Evolutionary conservation across 208 protist species (phyloP), one percentile per base, ranked within the genome.

Genomic region (Leishmania guyanensis): DNA sequence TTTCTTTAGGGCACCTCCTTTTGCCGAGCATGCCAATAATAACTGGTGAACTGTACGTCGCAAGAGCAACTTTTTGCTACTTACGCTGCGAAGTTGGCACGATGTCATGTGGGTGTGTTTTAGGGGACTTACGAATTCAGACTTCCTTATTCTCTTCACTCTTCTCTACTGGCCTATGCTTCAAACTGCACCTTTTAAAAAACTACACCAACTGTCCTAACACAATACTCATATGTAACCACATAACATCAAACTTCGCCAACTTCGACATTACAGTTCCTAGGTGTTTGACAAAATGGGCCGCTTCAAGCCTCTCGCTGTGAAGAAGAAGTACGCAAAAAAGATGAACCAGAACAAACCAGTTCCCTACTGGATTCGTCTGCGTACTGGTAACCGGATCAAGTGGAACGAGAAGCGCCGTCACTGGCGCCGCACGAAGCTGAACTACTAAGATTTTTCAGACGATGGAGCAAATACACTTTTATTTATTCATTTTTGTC

Each of bases 361-460:
- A 54, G 91, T 98, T 56, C 97, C 97, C 60, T 98, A 97, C 89
- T 98, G 93, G 92, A 96, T 98, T 71, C 94, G 97, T 78, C 90
- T 98, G 56, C 94, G 92, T 79, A 98, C 95, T 43, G 96, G 92
- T 65, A 98, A 98, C 87, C 91, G 89, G 84, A 97, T 98, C 83
- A 96, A 96, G 89, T 98, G 95, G 91, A 98, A 98, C 88, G 93
- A 96, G 87, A 98, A 98, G 94, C 94, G 97, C 88, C 95, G 97
- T 84, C 95, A 98, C 90, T 98, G 97, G 97, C 94, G 96, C 88
- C 95, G 97, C 91, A 98, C 96, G 77, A 98, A 98, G 94, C 93
- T 98, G 83, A 91, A 97, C 91, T 98, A 92, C 81, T 97, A 95
- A 93, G 36, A 39, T 39, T 39, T 39, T 39, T 39, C 36, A 39